A percentile compares a stretch with the other conserved stretches of the same genome.
phyloP scores from a whole-genome alignment of 768 basidiomycete genomes.

The Plicaturopsis crispa region DNA sequence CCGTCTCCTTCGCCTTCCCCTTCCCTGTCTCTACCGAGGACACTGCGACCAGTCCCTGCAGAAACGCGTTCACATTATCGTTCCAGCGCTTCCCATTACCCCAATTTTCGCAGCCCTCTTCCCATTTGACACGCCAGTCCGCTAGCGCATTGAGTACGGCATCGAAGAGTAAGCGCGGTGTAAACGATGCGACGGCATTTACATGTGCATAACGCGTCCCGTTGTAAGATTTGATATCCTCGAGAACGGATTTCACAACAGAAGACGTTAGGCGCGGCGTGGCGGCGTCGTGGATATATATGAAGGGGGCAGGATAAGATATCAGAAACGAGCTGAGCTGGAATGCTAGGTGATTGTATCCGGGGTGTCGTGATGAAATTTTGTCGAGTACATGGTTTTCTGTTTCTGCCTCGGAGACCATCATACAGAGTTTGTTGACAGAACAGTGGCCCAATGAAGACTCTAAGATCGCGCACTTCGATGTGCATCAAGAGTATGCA shows the following conservation, averaged over 20 bases:
- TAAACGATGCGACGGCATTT: slow-evolving; percentile 55
- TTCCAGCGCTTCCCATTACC: slow-evolving; percentile 42
- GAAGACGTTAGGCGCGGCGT: slow-evolving; percentile 37
- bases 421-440: too few relatives aligned
- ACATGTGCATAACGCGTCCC: slow-evolving; percentile 36
- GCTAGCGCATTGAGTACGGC: slow-evolving; percentile 54
- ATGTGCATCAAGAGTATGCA: too few relatives aligned
- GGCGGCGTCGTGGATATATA: slow-evolving; percentile 56
- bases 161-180: slow-evolving; percentile 58
- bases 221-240: slow-evolving; percentile 14
- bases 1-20: slow-evolving; percentile 24
- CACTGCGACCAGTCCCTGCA: slow-evolving; percentile 53
- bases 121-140: slow-evolving; percentile 49
- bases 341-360: slow-evolving; percentile 15
- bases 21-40: slow-evolving; percentile 11
- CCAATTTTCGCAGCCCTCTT: slow-evolving; percentile 58
- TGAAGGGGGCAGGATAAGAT: slow-evolving; percentile 49
- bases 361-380: slow-evolving; percentile 10
- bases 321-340: slow-evolving; percentile 23
- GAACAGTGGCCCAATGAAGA: too few relatives aligned
- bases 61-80: slow-evolving; percentile 58
- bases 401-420: too few relatives aligned
- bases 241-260: slow-evolving; percentile 32
- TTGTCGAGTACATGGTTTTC: too few relatives aligned
- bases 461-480: too few relatives aligned